phyloP scores from a whole-genome alignment of 2,329 filamentous ascomycete species.

The Xylariaceae sp. region DNA sequence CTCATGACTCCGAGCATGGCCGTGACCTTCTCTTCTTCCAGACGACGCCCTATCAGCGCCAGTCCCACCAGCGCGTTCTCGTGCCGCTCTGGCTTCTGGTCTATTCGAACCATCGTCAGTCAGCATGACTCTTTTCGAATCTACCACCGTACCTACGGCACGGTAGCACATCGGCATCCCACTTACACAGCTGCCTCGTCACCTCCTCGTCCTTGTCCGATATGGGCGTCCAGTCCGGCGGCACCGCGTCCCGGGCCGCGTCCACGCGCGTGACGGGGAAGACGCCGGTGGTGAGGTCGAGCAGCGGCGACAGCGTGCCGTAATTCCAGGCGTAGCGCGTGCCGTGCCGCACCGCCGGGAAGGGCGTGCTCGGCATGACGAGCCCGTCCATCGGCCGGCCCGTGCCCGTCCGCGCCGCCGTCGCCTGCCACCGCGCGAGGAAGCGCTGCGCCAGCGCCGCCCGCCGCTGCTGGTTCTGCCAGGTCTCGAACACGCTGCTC shows the following conservation, averaged over 20 bases:
- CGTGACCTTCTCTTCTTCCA: conserved; percentile 19
- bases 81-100: conserved; percentile 16
- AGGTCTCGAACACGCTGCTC: conserved; percentile 15
- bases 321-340: conserved; percentile 10
- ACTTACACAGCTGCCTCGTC: conserved; percentile 14
- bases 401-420: conserved; percentile 4
- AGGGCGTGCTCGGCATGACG: conserved; percentile 6
- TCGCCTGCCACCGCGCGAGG: conserved; percentile 16
- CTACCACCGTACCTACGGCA: background rate
- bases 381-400: conserved; percentile 9
- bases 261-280: conserved; percentile 19
- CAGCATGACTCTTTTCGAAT: background rate
- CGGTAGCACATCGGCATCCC: background rate
- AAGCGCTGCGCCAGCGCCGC: conserved; percentile 12
- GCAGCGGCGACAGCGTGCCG: conserved; percentile 8
- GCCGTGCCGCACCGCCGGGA: conserved; percentile 7
- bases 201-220: conserved; percentile 13
- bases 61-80: conserved; percentile 18
- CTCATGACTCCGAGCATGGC: conserved; percentile 11
- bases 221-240: conserved; percentile 13
- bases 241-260: conserved; percentile 13
- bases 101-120: conserved; percentile 3
- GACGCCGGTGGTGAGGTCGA: conserved; percentile 16
- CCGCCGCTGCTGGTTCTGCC: conserved; percentile 16
- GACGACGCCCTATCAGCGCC: conserved; percentile 13